These are phyloP conservation scores for Apiospora koreana DNA, from an alignment of 2,329 filamentous ascomycete species.

Conservation along the genomic window DNA sequence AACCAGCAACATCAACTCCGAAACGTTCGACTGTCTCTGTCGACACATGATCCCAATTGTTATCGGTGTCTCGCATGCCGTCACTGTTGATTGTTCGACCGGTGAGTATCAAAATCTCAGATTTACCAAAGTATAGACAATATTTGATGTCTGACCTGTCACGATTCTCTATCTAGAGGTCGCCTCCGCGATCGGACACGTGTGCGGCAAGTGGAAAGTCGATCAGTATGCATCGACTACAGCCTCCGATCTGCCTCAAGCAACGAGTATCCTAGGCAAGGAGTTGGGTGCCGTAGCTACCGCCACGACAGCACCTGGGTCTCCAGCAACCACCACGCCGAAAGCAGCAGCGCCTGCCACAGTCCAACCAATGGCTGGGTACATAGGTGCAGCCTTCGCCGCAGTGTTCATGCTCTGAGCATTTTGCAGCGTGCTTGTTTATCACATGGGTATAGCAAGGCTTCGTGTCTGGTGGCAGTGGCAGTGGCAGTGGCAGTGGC, in stretches of 20 bases:
- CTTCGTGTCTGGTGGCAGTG: neutral
- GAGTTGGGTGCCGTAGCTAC: neutral
- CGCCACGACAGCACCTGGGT: neutral
- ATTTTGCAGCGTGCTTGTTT: neutral
- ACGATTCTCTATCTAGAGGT: neutral
- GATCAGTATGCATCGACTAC: neutral
- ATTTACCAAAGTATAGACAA: neutral
- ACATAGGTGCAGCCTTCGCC: neutral
- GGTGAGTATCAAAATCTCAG: neutral
- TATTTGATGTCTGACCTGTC: neutral
- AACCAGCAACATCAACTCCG: neutral
- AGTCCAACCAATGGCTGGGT: neutral
- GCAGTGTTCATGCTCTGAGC: neutral
- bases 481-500: neutral
- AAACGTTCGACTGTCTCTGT: neutral
- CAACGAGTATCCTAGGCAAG: neutral
- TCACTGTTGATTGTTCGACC: neutral
- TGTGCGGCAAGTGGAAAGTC: neutral
- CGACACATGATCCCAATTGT: neutral
- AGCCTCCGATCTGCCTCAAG: neutral
- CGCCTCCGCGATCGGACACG: neutral
- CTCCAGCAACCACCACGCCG: neutral
- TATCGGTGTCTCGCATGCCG: neutral
- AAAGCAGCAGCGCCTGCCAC: neutral
- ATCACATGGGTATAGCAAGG: neutral